Conservation (phyloP, 2,329 filamentous ascomycete genomes). For the Sphaerostilbella broomeana region DNA sequence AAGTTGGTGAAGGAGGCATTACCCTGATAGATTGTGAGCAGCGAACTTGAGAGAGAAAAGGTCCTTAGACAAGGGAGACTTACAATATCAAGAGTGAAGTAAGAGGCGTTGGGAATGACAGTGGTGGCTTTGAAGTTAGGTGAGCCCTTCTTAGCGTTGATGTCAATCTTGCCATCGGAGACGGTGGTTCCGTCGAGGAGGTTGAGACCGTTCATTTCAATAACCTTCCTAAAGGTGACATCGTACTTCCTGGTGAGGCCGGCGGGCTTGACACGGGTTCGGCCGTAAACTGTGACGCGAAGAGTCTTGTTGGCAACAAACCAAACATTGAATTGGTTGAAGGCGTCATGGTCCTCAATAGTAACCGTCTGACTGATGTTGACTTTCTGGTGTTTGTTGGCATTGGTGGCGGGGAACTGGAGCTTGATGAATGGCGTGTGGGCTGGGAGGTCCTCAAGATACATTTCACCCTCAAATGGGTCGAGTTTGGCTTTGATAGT, state of each 20-base stretch:
- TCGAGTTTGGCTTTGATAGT: slow-evolving; percentile 46
- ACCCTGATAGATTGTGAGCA: slow-evolving; percentile 36
- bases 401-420: slow-evolving; percentile 45
- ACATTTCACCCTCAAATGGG: slow-evolving; percentile 47
- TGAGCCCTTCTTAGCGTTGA: slow-evolving; percentile 33
- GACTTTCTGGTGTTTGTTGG: slow-evolving; percentile 42
- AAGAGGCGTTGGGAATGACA: slow-evolving; percentile 57
- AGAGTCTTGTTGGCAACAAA: slow-evolving; percentile 46
- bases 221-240: slow-evolving; percentile 51
- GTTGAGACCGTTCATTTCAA: slow-evolving; percentile 46
- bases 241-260: slow-evolving; percentile 42
- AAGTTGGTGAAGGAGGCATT: slow-evolving; percentile 57
- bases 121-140: slow-evolving; percentile 57
- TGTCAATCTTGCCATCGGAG: slow-evolving; percentile 41
- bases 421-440: slow-evolving; percentile 45
- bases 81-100: slow-evolving; percentile 58
- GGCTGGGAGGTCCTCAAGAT: slow-evolving; percentile 42
- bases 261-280: slow-evolving; percentile 44
- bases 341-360: slow-evolving; percentile 41
- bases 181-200: slow-evolving; percentile 50
- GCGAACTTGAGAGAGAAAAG: slow-evolving; percentile 1
- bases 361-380: slow-evolving; percentile 44
- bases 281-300: slow-evolving; percentile 44
- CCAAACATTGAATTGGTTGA: slow-evolving; percentile 49
- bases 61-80: slow-evolving; percentile 21